A percentile compares a stretch with the other conserved stretches of the same genome.
These are phyloP conservation scores for Citrus mangshanensis DNA, from an alignment of 345 rosid genomes.

Conservation along the genomic window DNA sequence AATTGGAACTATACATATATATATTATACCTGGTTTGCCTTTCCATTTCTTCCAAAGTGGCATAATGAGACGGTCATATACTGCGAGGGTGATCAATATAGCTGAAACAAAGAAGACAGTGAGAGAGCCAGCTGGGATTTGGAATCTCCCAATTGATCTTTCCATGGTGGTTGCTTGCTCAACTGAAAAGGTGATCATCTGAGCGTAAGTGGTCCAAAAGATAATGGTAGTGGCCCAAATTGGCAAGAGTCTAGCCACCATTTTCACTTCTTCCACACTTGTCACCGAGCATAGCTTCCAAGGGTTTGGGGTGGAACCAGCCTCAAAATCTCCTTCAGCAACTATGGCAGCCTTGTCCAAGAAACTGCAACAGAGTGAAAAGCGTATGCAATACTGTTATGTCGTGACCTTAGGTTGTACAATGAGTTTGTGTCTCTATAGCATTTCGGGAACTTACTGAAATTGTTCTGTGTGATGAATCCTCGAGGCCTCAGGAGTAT, in stretches of 20 bases:
- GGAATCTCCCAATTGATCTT: constrained; percentile 45
- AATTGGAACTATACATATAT: no score
- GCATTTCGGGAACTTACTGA: constrained; percentile 22
- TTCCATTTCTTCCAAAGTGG: constrained; percentile 63
- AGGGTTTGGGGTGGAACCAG: constrained; percentile 32
- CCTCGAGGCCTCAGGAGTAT: constrained; percentile 37
- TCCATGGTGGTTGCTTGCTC: constrained; percentile 70
- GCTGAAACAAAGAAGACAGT: constrained; percentile 57
- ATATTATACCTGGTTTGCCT: constrained; percentile 49
- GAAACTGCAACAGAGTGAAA: constrained; percentile 25
- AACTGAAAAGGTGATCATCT: constrained; percentile 65
- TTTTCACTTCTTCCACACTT: constrained; percentile 65
- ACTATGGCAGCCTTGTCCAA: constrained; percentile 61
- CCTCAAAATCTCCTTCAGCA: constrained; percentile 36
- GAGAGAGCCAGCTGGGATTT: constrained; percentile 65
- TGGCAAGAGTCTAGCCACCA: constrained; percentile 52
- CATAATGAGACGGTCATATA: constrained; percentile 55
- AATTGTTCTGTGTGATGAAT: constrained; percentile 45
- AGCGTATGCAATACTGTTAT: not conserved
- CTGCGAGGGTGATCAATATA: constrained; percentile 42
- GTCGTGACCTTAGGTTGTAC: not conserved
- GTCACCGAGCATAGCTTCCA: constrained; percentile 63
- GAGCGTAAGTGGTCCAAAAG: constrained; percentile 63
- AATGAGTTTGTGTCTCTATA: not conserved
- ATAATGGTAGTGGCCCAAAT: constrained; percentile 70